Base-by-base conservation (phyloP, 768 basidiomycete species). In the Suillus placidus region DNA sequence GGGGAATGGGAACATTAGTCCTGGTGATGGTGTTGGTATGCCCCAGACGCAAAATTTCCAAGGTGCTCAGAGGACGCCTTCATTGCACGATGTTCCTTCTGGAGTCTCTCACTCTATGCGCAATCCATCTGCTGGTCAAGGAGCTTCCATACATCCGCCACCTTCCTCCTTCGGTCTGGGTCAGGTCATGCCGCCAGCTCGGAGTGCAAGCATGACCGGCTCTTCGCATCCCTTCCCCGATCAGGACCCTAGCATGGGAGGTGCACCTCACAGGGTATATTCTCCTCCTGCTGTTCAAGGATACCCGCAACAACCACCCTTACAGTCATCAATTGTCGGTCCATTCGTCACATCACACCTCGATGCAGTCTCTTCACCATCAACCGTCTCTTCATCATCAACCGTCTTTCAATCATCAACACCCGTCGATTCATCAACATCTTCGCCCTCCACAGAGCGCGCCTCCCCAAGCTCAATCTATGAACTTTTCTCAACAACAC, bases 141-240 rank as follows among this genome's bases (percentile, higher is more conserved):
- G 64, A 58, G 42, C 20, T 42, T 42, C 66, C 38, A 55, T 52
- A 43, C 62, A 67, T 54, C 60, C 58, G 23, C 68, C 68, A 18
- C 78, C 80, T 45, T 76, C 82, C 38, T 76, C 80, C 45, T 78
- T 78, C 63, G 71, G 67, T 54, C 79, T 82, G 20, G 78, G 78
- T 47, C 76, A 77, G 63, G 66, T 76, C 18, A 67, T 80, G 26
- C 77, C 80, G n/a, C 80, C 82, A 38, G 54, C 73, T 16, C 77
- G 84, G 67, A 80, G 77, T 70, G 70, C 77, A 10, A 79, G 80
- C 55, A 77, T 65, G 69, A 74, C 62, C 55, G 73, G 61, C 54
- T 71, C 67, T 64, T 74, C 66, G 43, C 76, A 52, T 73, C 70
- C 64, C 69, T 65, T 60, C 60, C 68, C 65, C 68, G 72, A 54